Evolutionary conservation across 1,284 basidiomycete species (phyloP).

Genomic region (Trametes hirsuta): DNA sequence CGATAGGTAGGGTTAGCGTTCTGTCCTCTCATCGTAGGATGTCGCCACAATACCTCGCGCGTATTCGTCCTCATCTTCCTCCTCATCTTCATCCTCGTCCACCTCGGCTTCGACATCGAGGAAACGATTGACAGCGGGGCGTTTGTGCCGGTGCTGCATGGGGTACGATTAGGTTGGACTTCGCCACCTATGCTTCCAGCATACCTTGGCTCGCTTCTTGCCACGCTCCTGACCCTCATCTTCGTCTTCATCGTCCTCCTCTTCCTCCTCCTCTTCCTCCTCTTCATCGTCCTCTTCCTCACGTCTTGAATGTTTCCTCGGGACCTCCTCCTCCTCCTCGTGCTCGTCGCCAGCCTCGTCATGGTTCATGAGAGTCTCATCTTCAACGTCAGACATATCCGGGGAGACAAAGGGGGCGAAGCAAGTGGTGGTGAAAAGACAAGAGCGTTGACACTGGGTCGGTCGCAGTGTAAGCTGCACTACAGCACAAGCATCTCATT

Average conservation of each 20-base stretch:
- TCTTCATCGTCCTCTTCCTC: constrained; percentile 48
- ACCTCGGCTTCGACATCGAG: constrained; percentile 96
- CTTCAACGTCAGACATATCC: constrained; percentile 59
- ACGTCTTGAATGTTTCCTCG: constrained; percentile 31
- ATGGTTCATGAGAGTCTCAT: constrained; percentile 34
- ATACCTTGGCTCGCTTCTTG: constrained; percentile 62
- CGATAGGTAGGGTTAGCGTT: background rate
- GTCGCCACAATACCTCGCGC: constrained; percentile 59
- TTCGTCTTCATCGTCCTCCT: constrained; percentile 49
- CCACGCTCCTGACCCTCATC: constrained; percentile 44
- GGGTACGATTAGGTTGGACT: background rate
- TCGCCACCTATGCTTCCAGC: constrained; percentile 7
- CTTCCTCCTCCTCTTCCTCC: constrained; percentile 56
- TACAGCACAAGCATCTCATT: background rate
- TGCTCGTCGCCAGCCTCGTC: constrained; percentile 33
- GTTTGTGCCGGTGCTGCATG: constrained; percentile 63
- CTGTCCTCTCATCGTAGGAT: background rate
- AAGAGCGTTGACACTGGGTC: background rate
- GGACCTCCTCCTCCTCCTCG: constrained; percentile 34
- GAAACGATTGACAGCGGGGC: constrained; percentile 76
- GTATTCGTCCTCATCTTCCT: constrained; percentile 89
- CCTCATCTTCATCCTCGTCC: constrained; percentile 93
- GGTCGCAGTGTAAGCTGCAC: background rate
- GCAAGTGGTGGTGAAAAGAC: background rate
- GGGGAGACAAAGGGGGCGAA: constrained; percentile 8